These are phyloP conservation scores for Aspergillus texensis DNA, from an alignment of 2,329 filamentous ascomycete species.

Conservation along the genomic window DNA sequence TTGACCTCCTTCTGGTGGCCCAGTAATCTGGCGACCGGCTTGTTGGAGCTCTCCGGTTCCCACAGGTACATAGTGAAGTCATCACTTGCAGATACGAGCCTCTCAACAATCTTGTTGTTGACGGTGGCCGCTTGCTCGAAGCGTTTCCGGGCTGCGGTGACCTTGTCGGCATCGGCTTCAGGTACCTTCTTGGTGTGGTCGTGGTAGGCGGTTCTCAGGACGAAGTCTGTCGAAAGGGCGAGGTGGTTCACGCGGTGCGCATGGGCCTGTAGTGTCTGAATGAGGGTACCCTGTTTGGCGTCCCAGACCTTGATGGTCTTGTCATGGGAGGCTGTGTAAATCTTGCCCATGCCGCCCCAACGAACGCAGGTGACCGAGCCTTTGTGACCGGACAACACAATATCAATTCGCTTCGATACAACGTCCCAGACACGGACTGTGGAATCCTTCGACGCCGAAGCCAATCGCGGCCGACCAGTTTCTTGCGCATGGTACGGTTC, in stretches of 20 bases:
- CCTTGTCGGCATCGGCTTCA: constrained; percentile 67
- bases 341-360: constrained; percentile 87
- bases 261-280: constrained; percentile 79
- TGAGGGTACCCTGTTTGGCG: constrained; percentile 72
- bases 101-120: constrained; percentile 76
- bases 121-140: constrained; percentile 84
- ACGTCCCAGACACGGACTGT: constrained; percentile 88
- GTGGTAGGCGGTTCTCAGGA: constrained; percentile 79
- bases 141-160: constrained; percentile 73
- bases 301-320: constrained; percentile 94
- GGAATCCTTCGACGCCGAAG: constrained; percentile 85
- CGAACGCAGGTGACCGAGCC: constrained; percentile 85
- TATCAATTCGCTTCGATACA: constrained; percentile 75
- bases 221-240: constrained; percentile 89
- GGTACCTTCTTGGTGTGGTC: constrained; percentile 79
- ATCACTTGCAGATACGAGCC: constrained; percentile 86
- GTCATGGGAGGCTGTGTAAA: constrained; percentile 87
- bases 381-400: constrained; percentile 85
- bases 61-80: constrained; percentile 97
- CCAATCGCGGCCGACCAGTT: constrained; percentile 73
- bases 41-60: constrained; percentile 77
- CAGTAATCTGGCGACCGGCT: constrained; percentile 84
- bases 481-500: constrained; percentile 87
- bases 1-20: constrained; percentile 98
- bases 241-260: constrained; percentile 96